phyloP scores from a whole-genome alignment of 495 filamentous ascomycete genomes.

The Penicillium soppii region DNA sequence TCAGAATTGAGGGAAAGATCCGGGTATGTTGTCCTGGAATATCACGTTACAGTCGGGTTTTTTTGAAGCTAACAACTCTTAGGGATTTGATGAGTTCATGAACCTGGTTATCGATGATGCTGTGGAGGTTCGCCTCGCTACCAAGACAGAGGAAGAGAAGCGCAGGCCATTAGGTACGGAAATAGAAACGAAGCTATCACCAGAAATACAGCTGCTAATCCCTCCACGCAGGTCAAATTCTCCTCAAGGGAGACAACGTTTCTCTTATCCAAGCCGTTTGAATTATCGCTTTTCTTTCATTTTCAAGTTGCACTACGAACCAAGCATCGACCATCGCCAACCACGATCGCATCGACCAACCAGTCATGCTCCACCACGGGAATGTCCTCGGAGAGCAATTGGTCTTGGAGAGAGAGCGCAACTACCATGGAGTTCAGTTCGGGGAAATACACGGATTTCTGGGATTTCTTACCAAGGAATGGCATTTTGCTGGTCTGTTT shows the following conservation, averaged over 20 bases:
- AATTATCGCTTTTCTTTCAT: constrained; percentile 19
- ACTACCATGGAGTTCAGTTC: constrained; percentile 51
- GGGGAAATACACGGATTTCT: constrained; percentile 9
- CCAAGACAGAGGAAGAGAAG: constrained; percentile 78
- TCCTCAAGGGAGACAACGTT: constrained; percentile 97
- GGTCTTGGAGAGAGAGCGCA: constrained; percentile 85
- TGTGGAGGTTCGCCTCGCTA: constrained; percentile 82
- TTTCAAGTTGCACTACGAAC: constrained; percentile 28
- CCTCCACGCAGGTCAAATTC: constrained; percentile 73
- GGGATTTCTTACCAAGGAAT: constrained; percentile 55
- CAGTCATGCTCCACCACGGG: constrained; percentile 68
- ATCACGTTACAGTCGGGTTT: background rate
- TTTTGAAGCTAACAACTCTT: constrained; percentile 5
- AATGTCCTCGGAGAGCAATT: constrained; percentile 68
- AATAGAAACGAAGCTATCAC: background rate
- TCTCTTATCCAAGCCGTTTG: constrained; percentile 82
- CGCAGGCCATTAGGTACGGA: constrained; percentile 76
- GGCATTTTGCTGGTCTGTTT: constrained; percentile 56
- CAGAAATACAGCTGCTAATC: constrained; percentile 17
- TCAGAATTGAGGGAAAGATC: constrained; percentile 94
- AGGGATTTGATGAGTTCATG: constrained; percentile 99
- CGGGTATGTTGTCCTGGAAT: constrained; percentile 52
- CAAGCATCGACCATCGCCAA: constrained; percentile 54
- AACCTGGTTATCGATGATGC: constrained; percentile 96
- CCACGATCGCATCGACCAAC: constrained; percentile 63